These are phyloP conservation scores for Lentinula edodes DNA, from an alignment of 768 basidiomycete genomes.

Conservation along the genomic window DNA sequence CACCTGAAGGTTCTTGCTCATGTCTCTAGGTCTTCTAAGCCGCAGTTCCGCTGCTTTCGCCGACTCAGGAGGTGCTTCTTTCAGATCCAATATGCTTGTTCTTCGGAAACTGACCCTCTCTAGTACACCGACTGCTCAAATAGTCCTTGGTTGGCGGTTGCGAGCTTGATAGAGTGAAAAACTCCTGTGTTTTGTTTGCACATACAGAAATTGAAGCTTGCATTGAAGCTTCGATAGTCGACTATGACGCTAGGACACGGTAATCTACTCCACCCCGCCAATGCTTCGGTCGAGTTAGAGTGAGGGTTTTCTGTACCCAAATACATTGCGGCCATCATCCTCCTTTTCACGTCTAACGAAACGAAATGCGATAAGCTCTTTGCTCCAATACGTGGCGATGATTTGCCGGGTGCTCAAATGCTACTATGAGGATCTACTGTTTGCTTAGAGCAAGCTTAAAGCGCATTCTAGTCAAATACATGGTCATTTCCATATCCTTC, in stretches of 20 bases:
- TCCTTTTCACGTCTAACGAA: neutral
- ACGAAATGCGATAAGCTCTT: neutral
- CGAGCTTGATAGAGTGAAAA: neutral
- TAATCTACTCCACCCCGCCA: neutral
- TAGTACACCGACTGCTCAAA: neutral
- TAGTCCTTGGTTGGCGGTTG: neutral
- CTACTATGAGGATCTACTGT: neutral
- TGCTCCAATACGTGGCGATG: neutral
- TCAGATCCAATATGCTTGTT: neutral
- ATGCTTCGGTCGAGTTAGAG: neutral
- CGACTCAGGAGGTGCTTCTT: neutral
- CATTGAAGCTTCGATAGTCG: neutral
- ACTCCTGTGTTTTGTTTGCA: neutral
- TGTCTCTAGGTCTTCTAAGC: neutral
- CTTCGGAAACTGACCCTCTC: neutral
- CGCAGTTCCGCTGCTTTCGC: constrained; percentile 1
- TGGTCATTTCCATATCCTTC: neutral
- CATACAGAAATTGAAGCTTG: neutral
- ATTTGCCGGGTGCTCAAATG: neutral
- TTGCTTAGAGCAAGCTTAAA: neutral
- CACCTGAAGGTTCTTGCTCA: neutral
- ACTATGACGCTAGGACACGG: neutral
- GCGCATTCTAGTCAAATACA: neutral
- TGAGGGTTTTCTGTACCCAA: neutral
- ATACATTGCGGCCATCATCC: neutral